phyloP scores from a whole-genome alignment of 2,329 filamentous ascomycete genomes.

The Penicillium verrucosum region DNA sequence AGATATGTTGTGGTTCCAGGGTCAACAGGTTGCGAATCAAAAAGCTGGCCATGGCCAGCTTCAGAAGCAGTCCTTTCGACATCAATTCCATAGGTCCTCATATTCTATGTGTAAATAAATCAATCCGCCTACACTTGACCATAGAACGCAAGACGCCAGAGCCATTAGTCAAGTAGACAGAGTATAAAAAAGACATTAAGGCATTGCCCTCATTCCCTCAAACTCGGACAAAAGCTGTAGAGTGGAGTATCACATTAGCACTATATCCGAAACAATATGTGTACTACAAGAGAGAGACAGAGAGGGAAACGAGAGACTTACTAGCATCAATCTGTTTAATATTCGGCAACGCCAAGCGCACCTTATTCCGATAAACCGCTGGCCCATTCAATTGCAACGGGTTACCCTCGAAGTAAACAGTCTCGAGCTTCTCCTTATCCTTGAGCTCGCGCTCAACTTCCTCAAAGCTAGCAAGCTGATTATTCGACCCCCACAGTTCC shows the following conservation, averaged over 20 bases:
- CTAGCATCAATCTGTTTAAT: slow-evolving; percentile 94
- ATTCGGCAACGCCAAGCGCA: slow-evolving; percentile 80
- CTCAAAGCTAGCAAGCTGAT: slow-evolving; percentile 71
- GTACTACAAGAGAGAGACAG: background rate
- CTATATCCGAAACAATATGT: background rate
- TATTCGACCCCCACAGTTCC: slow-evolving; percentile 94
- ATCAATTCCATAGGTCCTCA: background rate
- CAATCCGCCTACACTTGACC: background rate
- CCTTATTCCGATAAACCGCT: slow-evolving; percentile 92
- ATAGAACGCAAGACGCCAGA: background rate
- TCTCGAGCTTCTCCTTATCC: slow-evolving; percentile 76
- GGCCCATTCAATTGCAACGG: slow-evolving; percentile 75
- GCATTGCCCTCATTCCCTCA: background rate
- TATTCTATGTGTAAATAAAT: background rate
- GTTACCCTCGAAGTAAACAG: slow-evolving; percentile 96
- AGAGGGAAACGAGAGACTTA: slow-evolving; percentile 53
- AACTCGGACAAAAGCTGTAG: slow-evolving; percentile 32
- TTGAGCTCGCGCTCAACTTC: slow-evolving; percentile 74
- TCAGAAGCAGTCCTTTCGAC: background rate
- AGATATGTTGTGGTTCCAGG: background rate
- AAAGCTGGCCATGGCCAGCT: background rate
- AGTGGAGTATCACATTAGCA: slow-evolving; percentile 7
- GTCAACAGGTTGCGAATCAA: background rate
- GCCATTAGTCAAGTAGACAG: background rate
- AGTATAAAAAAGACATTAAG: slow-evolving; percentile 2